Conservation (phyloP, 139 green algal genomes). For the Chlorella sorokiniana region DNA sequence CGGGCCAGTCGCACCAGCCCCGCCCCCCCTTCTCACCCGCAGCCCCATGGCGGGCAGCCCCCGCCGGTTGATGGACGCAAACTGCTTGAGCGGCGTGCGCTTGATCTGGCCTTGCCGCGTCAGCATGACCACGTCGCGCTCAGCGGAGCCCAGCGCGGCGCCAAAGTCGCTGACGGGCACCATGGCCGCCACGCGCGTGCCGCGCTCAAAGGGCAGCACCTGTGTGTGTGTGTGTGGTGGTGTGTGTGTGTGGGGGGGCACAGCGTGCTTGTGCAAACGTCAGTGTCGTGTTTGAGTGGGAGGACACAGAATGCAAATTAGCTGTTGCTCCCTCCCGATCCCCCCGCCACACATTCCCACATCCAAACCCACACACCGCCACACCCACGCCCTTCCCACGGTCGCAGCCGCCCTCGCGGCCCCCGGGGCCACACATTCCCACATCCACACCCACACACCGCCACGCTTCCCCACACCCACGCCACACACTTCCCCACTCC, state of each 20-base stretch:
- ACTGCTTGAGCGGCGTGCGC: conserved; percentile 57
- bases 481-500: too few relatives aligned
- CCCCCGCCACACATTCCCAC: too few relatives aligned
- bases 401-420: too few relatives aligned
- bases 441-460: too few relatives aligned
- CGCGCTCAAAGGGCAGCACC: conserved; percentile 59
- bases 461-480: too few relatives aligned
- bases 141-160: neutral
- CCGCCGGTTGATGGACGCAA: conserved; percentile 40
- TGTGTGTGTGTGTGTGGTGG: too few relatives aligned
- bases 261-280: too few relatives aligned
- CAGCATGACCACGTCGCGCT: conserved; percentile 64
- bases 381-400: too few relatives aligned
- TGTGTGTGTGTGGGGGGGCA: too few relatives aligned
- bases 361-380: too few relatives aligned
- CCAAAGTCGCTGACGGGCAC: conserved; percentile 57
- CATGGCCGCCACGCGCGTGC: conserved; percentile 59
- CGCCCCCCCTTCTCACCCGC: conserved; percentile 7
- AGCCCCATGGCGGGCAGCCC: conserved; percentile 59
- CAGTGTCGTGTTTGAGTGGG: too few relatives aligned
- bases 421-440: too few relatives aligned
- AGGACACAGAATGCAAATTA: neutral
- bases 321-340: neutral
- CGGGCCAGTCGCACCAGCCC: neutral
- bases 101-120: conserved; percentile 72